These are phyloP conservation scores for Colletotrichum sansevieriae DNA, from an alignment of 2,329 filamentous ascomycete species.

Conservation along the genomic window DNA sequence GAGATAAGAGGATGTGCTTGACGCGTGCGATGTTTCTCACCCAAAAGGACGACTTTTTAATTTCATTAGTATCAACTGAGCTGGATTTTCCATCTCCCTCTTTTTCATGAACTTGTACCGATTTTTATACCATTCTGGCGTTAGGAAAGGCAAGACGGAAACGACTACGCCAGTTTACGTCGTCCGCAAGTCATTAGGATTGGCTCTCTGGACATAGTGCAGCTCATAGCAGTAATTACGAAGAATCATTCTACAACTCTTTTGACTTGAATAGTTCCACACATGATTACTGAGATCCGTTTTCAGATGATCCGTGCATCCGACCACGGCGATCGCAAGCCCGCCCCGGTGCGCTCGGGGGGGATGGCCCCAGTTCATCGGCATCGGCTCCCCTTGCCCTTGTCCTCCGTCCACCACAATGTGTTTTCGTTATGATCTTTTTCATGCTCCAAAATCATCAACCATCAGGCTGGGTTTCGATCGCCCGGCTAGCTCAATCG, in stretches of 20 bases:
- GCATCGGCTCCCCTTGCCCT: constrained; percentile 16
- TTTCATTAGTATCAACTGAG: constrained; percentile 40
- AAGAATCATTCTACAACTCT: constrained; percentile 20
- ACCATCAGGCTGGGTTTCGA: constrained; percentile 22
- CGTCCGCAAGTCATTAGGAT: constrained; percentile 20
- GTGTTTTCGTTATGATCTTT: background rate
- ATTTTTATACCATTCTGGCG: constrained; percentile 42
- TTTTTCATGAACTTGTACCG: constrained; percentile 23
- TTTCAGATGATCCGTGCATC: no score
- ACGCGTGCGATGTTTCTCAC: constrained; percentile 9
- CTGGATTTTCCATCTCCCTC: constrained; percentile 21
- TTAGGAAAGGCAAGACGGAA: constrained; percentile 39
- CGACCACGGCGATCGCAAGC: background rate
- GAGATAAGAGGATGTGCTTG: constrained; percentile 9
- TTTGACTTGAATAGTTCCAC: background rate
- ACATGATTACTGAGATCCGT: background rate
- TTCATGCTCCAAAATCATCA: background rate
- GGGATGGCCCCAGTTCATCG: constrained; percentile 22
- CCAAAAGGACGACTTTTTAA: constrained; percentile 17
- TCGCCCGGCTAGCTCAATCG: constrained; percentile 75
- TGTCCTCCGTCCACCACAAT: constrained; percentile 19
- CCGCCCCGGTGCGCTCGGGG: background rate
- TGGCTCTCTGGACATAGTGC: constrained; percentile 13
- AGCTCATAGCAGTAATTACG: constrained; percentile 39
- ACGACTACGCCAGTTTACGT: constrained; percentile 20